phyloP scores from a whole-genome alignment of 2,329 filamentous ascomycete species.

The Ambrosiella cleistominuta region DNA sequence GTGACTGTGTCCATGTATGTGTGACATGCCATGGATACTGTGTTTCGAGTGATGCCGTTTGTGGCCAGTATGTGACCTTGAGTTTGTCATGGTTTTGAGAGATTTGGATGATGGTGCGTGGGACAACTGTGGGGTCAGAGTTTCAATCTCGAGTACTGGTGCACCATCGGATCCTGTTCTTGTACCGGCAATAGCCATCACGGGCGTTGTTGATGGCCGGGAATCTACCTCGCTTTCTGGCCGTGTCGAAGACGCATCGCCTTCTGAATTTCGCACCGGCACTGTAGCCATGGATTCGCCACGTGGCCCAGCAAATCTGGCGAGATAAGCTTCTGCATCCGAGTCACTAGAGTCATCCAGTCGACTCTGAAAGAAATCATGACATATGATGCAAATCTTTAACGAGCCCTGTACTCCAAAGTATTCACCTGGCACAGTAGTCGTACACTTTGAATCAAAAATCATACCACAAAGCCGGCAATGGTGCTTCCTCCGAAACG shows the following conservation, averaged over 20 bases:
- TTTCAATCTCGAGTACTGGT: constrained; percentile 76
- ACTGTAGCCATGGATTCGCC: constrained; percentile 8
- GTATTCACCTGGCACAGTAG: constrained; percentile 67
- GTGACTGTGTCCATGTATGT: neutral
- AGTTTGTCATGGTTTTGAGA: constrained; percentile 52
- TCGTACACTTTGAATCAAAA: constrained; percentile 91
- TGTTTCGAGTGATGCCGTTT: constrained; percentile 78
- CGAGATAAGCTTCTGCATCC: constrained; percentile 47
- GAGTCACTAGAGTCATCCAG: constrained; percentile 75
- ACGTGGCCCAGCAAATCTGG: constrained; percentile 19
- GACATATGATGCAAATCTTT: constrained; percentile 81
- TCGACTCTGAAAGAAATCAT: constrained; percentile 66
- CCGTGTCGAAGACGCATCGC: constrained; percentile 1
- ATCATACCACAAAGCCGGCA: constrained; percentile 96
- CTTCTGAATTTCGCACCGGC: constrained; percentile 3
- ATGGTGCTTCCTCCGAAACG: constrained; percentile 90
- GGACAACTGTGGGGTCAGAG: constrained; percentile 59
- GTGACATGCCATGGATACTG: constrained; percentile 28
- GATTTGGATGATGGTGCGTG: constrained; percentile 91
- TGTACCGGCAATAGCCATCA: constrained; percentile 57
- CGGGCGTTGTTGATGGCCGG: constrained; percentile 39
- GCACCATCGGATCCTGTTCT: constrained; percentile 66
- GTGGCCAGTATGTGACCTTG: constrained; percentile 58
- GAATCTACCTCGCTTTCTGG: constrained; percentile 28
- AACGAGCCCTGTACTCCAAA: constrained; percentile 77